A percentile compares a stretch with the other conserved stretches of the same genome.
These are phyloP conservation scores for Parastagonospora nodorum DNA, from an alignment of 2,329 filamentous ascomycete species.

Conservation along the genomic window DNA sequence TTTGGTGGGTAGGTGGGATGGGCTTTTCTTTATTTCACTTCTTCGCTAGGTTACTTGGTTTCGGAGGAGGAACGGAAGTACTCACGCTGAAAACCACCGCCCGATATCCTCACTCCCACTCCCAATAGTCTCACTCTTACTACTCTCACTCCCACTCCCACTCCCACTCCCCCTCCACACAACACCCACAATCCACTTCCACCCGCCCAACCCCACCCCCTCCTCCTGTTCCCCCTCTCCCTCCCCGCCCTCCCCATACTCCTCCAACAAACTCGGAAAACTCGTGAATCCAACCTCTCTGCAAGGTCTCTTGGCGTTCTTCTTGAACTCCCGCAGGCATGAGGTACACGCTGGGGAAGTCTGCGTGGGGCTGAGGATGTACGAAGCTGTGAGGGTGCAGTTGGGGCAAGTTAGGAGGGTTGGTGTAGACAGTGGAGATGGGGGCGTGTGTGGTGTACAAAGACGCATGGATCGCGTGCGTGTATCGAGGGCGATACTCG, in stretches of 20 bases:
- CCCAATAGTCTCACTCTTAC: neutral
- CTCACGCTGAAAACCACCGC: no score
- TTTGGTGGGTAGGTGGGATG: no score
- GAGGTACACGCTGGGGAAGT: slow-evolving; percentile 7
- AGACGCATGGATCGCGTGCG: neutral
- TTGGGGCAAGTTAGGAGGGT: neutral
- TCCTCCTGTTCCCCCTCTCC: neutral
- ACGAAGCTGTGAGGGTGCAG: neutral
- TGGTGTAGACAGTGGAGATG: neutral
- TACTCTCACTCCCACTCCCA: neutral
- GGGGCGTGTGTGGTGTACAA: neutral
- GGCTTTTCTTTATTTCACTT: no score
- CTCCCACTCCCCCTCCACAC: neutral
- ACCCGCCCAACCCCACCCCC: neutral
- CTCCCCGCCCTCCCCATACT: neutral
- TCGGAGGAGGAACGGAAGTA: no score
- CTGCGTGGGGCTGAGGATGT: neutral
- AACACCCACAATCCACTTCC: neutral
- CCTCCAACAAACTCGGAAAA: slow-evolving; percentile 18
- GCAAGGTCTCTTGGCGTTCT: neutral
- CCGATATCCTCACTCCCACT: neutral
- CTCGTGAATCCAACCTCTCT: slow-evolving; percentile 4
- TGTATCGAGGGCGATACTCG: no score
- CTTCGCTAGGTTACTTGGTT: no score
- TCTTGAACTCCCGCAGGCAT: slow-evolving; percentile 10